These are phyloP conservation scores for Brassica carinata DNA, from an alignment of 345 rosid species.

Conservation along the genomic window DNA sequence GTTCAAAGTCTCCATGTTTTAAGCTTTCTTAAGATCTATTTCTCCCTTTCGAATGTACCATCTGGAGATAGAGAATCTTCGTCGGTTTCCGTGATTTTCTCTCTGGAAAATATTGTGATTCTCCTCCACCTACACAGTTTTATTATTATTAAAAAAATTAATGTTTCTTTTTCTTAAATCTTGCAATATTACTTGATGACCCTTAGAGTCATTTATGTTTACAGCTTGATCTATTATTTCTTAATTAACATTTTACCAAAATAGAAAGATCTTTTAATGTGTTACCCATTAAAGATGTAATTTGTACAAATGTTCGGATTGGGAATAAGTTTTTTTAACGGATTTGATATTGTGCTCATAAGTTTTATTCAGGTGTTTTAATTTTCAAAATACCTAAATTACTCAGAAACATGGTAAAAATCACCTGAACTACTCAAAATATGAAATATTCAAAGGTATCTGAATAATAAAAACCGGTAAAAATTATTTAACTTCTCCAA, in stretches of 20 bases:
- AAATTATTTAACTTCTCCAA: not conserved
- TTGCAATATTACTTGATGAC: not conserved
- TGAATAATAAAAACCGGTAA: not conserved
- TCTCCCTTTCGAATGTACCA: slow-evolving; percentile 21
- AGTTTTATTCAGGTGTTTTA: not conserved
- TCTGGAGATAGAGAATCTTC: slow-evolving; percentile 38
- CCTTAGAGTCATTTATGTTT: not conserved
- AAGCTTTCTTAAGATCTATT: slow-evolving; percentile 42
- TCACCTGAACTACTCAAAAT: not conserved
- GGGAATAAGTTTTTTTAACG: not conserved
- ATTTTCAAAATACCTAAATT: not conserved
- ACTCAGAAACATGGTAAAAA: not conserved
- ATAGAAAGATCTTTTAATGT: not conserved
- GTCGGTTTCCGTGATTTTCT: slow-evolving; percentile 44
- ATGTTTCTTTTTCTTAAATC: slow-evolving; percentile 4
- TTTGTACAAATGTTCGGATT: not conserved
- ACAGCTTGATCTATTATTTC: not conserved
- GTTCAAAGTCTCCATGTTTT: slow-evolving; percentile 44
- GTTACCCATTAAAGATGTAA: not conserved
- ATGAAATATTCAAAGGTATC: not conserved
- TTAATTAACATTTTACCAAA: not conserved
- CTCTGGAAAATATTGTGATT: slow-evolving; percentile 30
- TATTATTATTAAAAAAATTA: not conserved
- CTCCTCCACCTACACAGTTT: not conserved
- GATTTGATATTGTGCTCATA: not conserved